phyloP scores from a whole-genome alignment of 192 early-diverging fungal genomes.

The Podila epigama region DNA sequence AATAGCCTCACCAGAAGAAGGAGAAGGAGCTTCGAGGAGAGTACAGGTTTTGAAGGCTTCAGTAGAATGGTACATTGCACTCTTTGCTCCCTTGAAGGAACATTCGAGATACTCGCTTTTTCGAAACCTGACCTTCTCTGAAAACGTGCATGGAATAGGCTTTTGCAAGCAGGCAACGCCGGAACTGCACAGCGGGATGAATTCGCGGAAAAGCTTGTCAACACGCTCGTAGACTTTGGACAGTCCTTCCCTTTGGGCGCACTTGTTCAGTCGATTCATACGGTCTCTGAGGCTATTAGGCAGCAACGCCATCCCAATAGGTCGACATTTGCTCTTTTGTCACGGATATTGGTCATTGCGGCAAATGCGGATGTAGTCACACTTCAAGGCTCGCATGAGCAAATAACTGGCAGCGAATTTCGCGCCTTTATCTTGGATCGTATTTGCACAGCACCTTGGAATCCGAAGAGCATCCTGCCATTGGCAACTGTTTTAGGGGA shows the following conservation, averaged over 20 bases:
- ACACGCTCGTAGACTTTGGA: conserved; percentile 28
- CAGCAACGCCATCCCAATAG: conserved; percentile 26
- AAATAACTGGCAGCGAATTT: conserved; percentile 38
- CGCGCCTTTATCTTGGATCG: conserved; percentile 43
- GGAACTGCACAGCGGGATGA: conserved; percentile 11
- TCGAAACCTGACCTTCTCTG: not conserved
- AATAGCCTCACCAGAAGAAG: conserved; percentile 37
- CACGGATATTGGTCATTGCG: conserved; percentile 28
- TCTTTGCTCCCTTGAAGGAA: too few species aligned
- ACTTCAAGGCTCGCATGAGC: conserved; percentile 15
- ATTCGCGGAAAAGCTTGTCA: conserved; percentile 26
- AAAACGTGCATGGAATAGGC: conserved; percentile 11
- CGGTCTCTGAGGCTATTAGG: conserved; percentile 34
- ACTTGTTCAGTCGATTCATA: conserved; percentile 31
- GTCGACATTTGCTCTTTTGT: conserved; percentile 44
- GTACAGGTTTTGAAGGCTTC: conserved; percentile 35
- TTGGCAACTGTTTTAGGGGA: conserved; percentile 41
- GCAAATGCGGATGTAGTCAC: conserved; percentile 11
- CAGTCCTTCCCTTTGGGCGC: conserved; percentile 19
- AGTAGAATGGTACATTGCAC: conserved; percentile 16
- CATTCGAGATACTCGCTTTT: too few species aligned
- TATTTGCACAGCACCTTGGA: conserved; percentile 46
- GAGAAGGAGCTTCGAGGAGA: not conserved
- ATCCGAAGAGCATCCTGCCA: conserved; percentile 35
- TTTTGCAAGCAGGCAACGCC: conserved; percentile 18